Evolutionary conservation across 495 filamentous ascomycete species (phyloP), one percentile per base, ranked within the genome.

Genomic region (Penicillium lividum): DNA sequence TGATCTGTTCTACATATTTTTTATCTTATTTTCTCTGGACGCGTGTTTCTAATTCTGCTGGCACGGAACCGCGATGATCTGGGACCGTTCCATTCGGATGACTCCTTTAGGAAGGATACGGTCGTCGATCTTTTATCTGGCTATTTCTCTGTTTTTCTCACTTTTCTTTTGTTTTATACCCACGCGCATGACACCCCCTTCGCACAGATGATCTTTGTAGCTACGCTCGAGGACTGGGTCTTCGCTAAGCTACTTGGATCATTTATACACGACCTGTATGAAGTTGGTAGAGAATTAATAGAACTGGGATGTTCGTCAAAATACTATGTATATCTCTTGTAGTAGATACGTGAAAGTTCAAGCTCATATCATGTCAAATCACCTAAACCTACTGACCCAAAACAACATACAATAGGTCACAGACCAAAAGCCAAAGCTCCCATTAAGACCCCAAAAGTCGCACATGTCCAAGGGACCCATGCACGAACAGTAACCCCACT

Each of bases 341-440:
- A 9, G 13, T 11, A 36, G 33, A 22, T 22, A 22, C 22, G 22
- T 22, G 8, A 8, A 34, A 9, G 33, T 34, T 10, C 33, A 10
- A 10, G 33, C 13, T 30, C 10, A n/a, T 16, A 27, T 30, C 15
- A 49, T 7, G 7, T 49, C 27, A 27, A 27, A 46, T 8, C 7
- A 28, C 43, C 3, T 0, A 25, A 9, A 27, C 3, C 27, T 13
- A 45, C 27, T 18, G 8, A 45, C 8, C 25, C 5, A 49, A 16
- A 16, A 31, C 10, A 13, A 3, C 25, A 43, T 9, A 36, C 61
- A 45, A 66, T 42, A 66, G 30, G 6, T 66, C 53, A 68, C 42
- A 68, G 36, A 5, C 57, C 63, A 56, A 68, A 61, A 16, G 66
- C 66, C 55, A 68, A 40, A 0, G 43, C 62, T 9, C 56, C 60